A percentile compares a stretch with the other conserved stretches of the same genome.
These are phyloP conservation scores for Theobroma grandiflorum DNA, from an alignment of 441 rosid genomes.

Conservation along the genomic window DNA sequence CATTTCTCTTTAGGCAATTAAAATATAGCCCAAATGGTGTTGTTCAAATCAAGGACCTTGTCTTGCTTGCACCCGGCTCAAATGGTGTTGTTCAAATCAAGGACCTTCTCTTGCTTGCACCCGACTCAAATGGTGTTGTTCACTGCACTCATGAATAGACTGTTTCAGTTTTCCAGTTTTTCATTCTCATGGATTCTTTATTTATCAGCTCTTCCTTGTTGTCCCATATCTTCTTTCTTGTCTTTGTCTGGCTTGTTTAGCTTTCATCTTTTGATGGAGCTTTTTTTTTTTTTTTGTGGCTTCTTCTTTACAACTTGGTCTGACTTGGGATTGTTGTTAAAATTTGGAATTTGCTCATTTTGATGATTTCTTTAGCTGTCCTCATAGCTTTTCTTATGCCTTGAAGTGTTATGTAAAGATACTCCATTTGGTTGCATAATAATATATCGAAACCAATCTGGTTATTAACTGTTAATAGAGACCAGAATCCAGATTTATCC, in stretches of 20 bases:
- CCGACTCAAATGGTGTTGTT: not conserved
- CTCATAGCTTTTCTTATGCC: not conserved
- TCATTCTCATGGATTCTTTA: not conserved
- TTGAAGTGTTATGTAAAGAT: not conserved
- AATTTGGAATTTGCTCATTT: not conserved
- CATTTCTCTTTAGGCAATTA: not conserved
- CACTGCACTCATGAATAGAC: not conserved
- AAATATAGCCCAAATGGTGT: not conserved
- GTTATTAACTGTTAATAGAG: not conserved
- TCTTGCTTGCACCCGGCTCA: not conserved
- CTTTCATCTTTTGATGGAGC: not conserved
- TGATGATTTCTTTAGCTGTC: not conserved
- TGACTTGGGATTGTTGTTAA: not conserved
- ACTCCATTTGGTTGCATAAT: slow-evolving; percentile 7
- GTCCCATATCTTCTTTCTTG: not conserved
- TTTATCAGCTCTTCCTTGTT: not conserved
- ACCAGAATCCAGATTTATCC: not conserved
- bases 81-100: not conserved
- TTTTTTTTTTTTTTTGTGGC: not conserved
- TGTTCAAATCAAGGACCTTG: not conserved
- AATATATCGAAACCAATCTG: not conserved
- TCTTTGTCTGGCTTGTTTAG: not conserved
- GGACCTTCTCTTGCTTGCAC: not conserved
- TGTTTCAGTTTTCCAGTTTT: not conserved
- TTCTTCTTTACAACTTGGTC: slow-evolving; percentile 9